These are phyloP conservation scores for Pyrus communis DNA, from an alignment of 306 rosid genomes.

Conservation along the genomic window DNA sequence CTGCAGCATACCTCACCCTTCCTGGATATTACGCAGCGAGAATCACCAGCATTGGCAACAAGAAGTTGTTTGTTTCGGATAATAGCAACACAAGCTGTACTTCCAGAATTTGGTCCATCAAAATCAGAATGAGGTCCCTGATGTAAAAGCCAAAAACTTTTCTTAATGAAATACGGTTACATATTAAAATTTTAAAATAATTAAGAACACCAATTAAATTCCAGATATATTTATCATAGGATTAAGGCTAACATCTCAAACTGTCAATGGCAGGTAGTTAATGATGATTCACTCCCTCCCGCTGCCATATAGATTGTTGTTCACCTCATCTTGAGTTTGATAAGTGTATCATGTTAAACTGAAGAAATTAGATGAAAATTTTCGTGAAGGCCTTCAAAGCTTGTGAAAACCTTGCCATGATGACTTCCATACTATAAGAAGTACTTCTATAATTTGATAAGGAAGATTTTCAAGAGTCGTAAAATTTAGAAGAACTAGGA, in stretches of 20 bases:
- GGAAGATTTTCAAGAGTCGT: no score
- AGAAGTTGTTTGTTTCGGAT: constrained; percentile 57
- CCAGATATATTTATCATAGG: background rate
- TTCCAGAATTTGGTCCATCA: constrained; percentile 75
- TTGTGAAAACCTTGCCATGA: background rate
- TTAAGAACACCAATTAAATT: background rate
- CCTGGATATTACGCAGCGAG: constrained; percentile 84
- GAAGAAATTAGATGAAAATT: no score
- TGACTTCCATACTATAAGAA: background rate
- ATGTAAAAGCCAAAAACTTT: constrained; percentile 26
- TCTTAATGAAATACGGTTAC: constrained; percentile 10
- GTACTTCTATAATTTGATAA: background rate
- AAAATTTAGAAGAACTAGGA: background rate
- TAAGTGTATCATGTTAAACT: background rate
- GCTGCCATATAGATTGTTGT: background rate
- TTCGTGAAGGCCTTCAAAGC: no score
- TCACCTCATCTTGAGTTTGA: background rate
- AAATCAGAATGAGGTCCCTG: constrained; percentile 97
- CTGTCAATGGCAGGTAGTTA: background rate
- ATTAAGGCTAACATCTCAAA: background rate
- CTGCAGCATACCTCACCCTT: constrained; percentile 70
- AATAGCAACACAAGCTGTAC: constrained; percentile 93
- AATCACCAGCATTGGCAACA: constrained; percentile 98
- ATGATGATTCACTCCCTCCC: background rate
- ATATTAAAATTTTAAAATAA: background rate